phyloP scores from a whole-genome alignment of 1,139 yeast species.

The Lodderomyces margitis region DNA sequence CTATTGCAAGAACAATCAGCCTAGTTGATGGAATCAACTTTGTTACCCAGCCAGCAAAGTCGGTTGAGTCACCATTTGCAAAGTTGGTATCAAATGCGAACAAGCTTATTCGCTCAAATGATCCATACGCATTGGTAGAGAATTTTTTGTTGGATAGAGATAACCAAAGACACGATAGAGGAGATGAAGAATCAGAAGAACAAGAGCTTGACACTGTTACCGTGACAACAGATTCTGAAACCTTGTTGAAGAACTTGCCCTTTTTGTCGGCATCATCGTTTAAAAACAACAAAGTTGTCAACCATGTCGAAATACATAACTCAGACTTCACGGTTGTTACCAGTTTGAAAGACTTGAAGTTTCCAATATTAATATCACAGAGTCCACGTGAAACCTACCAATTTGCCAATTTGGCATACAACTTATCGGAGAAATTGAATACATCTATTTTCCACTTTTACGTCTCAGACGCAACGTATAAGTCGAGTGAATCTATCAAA shows the following conservation, averaged over 20 bases:
- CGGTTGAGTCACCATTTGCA: slow-evolving; percentile 37
- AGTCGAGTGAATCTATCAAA: slow-evolving; percentile 17
- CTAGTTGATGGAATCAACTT: slow-evolving; percentile 31
- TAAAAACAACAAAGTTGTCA: slow-evolving; percentile 45
- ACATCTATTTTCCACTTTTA: slow-evolving; percentile 72
- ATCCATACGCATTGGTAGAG: slow-evolving; percentile 50
- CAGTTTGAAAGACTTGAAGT: slow-evolving; percentile 67
- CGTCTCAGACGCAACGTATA: slow-evolving; percentile 26
- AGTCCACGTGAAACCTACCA: slow-evolving; percentile 51
- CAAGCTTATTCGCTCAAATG: slow-evolving; percentile 47
- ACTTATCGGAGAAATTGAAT: slow-evolving; percentile 47
- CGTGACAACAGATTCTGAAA: slow-evolving; percentile 51
- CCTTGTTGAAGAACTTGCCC: slow-evolving; percentile 55
- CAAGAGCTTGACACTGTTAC: slow-evolving; percentile 36
- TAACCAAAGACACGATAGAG: slow-evolving; percentile 8
- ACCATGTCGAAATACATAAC: slow-evolving; percentile 56
- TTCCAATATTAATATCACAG: slow-evolving; percentile 65
- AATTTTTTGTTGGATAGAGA: slow-evolving; percentile 23
- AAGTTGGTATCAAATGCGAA: slow-evolving; percentile 23
- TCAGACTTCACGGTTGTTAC: slow-evolving; percentile 67
- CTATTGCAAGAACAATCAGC: slow-evolving; percentile 21
- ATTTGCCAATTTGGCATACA: slow-evolving; percentile 49
- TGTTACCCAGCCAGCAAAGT: slow-evolving; percentile 47
- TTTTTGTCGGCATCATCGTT: slow-evolving; percentile 46
- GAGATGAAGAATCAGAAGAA: slow-evolving; percentile 7